Conservation (phyloP, 768 basidiomycete species). For the Rhizopogon vesiculosus region DNA sequence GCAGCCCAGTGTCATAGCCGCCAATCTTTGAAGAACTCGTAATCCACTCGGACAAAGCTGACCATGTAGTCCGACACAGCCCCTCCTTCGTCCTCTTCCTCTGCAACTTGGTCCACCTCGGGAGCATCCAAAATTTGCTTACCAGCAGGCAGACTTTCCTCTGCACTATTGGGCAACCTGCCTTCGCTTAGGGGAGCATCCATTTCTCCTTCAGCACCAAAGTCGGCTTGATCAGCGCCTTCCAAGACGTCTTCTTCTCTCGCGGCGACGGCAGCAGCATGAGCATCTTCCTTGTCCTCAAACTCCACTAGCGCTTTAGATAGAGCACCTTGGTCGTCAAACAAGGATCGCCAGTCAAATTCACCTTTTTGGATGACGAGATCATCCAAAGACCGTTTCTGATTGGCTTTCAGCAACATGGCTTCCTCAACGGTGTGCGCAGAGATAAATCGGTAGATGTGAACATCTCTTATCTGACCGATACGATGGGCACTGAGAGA, state of each 20-base stretch:
- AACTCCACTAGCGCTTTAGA: constrained; percentile 77
- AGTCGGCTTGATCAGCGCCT: constrained; percentile 79
- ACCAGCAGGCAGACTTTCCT: constrained; percentile 18
- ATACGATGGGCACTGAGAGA: constrained; percentile 87
- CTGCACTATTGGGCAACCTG: constrained; percentile 2
- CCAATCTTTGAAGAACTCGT: constrained; percentile 73
- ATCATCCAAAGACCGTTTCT: constrained; percentile 88
- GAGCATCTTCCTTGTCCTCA: constrained; percentile 85
- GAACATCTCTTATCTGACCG: constrained; percentile 93
- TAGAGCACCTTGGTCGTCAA: constrained; percentile 59
- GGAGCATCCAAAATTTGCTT: constrained; percentile 21
- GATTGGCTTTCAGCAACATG: constrained; percentile 95
- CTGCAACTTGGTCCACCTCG: constrained; percentile 31
- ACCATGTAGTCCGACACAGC: constrained; percentile 87
- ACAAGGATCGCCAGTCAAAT: constrained; percentile 89
- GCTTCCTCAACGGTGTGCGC: constrained; percentile 92
- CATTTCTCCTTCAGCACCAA: constrained; percentile 43
- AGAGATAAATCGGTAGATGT: constrained; percentile 93
- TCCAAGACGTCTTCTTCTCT: constrained; percentile 67
- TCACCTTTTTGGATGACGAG: constrained; percentile 92
- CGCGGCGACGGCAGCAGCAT: constrained; percentile 74
- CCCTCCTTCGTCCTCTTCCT: constrained; percentile 54
- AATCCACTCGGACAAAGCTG: constrained; percentile 52
- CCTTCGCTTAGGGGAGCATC: constrained; percentile 10
- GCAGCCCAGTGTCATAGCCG: constrained; percentile 32